These are phyloP conservation scores for Citrus maxima DNA, from an alignment of 345 rosid genomes.

Conservation along the genomic window DNA sequence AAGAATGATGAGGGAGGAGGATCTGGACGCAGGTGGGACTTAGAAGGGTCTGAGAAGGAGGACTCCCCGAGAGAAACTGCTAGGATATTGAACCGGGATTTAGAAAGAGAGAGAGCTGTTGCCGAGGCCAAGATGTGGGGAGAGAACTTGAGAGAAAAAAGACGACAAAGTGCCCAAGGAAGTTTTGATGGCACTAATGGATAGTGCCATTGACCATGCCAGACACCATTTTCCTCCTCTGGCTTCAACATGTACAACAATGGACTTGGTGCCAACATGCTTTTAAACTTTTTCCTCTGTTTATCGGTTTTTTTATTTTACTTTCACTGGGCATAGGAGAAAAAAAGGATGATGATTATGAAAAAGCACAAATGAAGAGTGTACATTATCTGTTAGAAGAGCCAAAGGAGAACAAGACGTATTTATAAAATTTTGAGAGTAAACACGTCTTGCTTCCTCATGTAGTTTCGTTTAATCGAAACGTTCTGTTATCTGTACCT, in stretches of 20 bases:
- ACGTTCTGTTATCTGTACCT: slow-evolving; percentile 4
- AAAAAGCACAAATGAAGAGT: slow-evolving; percentile 15
- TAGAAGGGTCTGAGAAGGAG: slow-evolving; percentile 83
- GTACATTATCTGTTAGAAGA: slow-evolving; percentile 33
- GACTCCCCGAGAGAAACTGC: slow-evolving; percentile 82
- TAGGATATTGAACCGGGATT: slow-evolving; percentile 62
- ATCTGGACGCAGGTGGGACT: slow-evolving; percentile 67
- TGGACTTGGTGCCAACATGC: slow-evolving; percentile 10
- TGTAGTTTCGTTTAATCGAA: slow-evolving; percentile 12
- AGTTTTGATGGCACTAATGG: slow-evolving; percentile 46
- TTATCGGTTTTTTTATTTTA: neutral
- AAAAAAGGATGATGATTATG: neutral
- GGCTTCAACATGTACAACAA: slow-evolving; percentile 7
- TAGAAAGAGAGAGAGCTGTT: slow-evolving; percentile 86
- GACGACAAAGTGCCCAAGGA: slow-evolving; percentile 67
- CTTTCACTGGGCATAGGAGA: slow-evolving; percentile 15
- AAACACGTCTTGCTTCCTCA: slow-evolving; percentile 5
- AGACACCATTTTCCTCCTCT: neutral
- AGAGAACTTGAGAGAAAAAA: slow-evolving; percentile 86
- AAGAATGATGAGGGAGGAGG: slow-evolving; percentile 72
- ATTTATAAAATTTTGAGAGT: slow-evolving; percentile 29
- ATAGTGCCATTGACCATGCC: slow-evolving; percentile 6
- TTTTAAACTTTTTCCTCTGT: neutral
- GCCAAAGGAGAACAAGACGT: slow-evolving; percentile 23
- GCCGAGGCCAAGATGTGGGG: slow-evolving; percentile 99